Percentiles rank a stretch among this genome's conserved stretches.
Evolutionary conservation across 2,329 filamentous ascomycete species (phyloP).

Genomic region (Talaromyces sp.): DNA sequence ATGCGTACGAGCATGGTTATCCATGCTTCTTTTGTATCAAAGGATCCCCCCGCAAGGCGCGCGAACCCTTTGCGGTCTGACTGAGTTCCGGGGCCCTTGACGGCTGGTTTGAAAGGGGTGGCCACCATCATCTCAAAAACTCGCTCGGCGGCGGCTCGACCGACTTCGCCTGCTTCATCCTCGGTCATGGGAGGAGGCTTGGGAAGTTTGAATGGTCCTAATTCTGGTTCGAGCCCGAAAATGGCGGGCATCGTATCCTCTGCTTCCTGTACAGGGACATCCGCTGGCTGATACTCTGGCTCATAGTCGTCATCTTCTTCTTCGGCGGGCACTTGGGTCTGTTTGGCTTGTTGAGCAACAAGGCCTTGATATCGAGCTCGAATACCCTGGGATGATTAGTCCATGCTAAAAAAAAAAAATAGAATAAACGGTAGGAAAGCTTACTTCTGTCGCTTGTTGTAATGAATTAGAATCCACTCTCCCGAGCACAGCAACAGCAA

Average conservation of each 20-base stretch:
- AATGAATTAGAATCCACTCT: slow-evolving; percentile 66
- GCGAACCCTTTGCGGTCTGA: slow-evolving; percentile 60
- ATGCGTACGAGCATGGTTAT: slow-evolving; percentile 80
- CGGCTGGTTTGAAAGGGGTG: slow-evolving; percentile 52
- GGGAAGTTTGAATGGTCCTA: slow-evolving; percentile 74
- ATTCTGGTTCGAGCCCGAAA: slow-evolving; percentile 56
- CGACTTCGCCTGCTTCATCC: slow-evolving; percentile 67
- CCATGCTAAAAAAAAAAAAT: background rate
- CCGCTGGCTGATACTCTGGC: slow-evolving; percentile 73
- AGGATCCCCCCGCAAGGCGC: slow-evolving; percentile 75
- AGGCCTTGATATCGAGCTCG: slow-evolving; percentile 35
- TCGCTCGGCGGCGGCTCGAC: slow-evolving; percentile 67
- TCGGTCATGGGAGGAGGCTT: slow-evolving; percentile 69
- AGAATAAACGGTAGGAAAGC: slow-evolving; percentile 14
- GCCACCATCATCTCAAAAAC: slow-evolving; percentile 74
- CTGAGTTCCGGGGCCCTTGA: slow-evolving; percentile 47
- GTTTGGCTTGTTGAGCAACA: slow-evolving; percentile 31
- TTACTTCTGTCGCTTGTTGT: slow-evolving; percentile 67
- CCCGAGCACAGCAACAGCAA: slow-evolving; percentile 73
- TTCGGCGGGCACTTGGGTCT: slow-evolving; percentile 25
- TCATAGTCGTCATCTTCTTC: slow-evolving; percentile 92
- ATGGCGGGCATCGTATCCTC: slow-evolving; percentile 53
- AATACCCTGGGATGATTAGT: slow-evolving; percentile 29
- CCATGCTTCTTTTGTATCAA: slow-evolving; percentile 81
- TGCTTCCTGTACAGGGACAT: slow-evolving; percentile 34